A percentile compares a stretch with the other conserved stretches of the same genome.
phyloP scores from a whole-genome alignment of 169 alveolate genomes.

The Plasmodium vivax region DNA sequence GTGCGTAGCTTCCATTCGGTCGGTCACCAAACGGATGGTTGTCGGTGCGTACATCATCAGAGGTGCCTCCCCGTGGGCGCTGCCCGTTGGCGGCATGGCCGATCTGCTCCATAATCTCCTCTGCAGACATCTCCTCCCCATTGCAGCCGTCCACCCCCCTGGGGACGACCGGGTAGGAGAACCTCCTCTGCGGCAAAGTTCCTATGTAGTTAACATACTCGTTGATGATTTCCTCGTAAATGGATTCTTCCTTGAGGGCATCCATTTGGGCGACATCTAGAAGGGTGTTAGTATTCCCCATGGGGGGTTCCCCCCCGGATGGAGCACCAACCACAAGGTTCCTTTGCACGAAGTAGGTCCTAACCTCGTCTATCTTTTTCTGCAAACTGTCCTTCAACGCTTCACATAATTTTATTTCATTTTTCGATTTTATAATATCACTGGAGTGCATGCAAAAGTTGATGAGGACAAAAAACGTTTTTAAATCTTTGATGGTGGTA shows the following conservation, averaged over 20 bases:
- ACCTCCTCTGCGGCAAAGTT: neutral
- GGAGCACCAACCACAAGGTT: neutral
- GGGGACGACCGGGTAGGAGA: slow-evolving; percentile 52
- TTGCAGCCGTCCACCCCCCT: neutral
- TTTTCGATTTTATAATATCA: slow-evolving; percentile 49
- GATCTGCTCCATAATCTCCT: slow-evolving; percentile 37
- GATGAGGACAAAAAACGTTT: slow-evolving; percentile 22
- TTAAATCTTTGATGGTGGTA: slow-evolving; percentile 34
- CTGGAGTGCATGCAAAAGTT: slow-evolving; percentile 65
- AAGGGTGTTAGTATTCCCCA: neutral
- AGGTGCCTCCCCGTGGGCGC: neutral
- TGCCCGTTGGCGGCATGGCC: neutral
- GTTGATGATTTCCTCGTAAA: slow-evolving; percentile 48
- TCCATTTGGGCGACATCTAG: slow-evolving; percentile 15
- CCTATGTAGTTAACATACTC: slow-evolving; percentile 51
- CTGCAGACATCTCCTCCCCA: slow-evolving; percentile 20
- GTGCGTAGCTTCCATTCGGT: neutral
- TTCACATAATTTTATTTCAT: slow-evolving; percentile 48
- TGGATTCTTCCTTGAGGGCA: slow-evolving; percentile 27
- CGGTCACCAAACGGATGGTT: neutral
- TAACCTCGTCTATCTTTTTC: slow-evolving; percentile 37
- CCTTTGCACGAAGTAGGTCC: slow-evolving; percentile 31
- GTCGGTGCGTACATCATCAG: neutral
- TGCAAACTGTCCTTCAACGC: slow-evolving; percentile 26
- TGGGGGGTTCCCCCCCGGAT: neutral